Conservation (phyloP, 805 yeast genomes). For the Dipodascus geniculatus region DNA sequence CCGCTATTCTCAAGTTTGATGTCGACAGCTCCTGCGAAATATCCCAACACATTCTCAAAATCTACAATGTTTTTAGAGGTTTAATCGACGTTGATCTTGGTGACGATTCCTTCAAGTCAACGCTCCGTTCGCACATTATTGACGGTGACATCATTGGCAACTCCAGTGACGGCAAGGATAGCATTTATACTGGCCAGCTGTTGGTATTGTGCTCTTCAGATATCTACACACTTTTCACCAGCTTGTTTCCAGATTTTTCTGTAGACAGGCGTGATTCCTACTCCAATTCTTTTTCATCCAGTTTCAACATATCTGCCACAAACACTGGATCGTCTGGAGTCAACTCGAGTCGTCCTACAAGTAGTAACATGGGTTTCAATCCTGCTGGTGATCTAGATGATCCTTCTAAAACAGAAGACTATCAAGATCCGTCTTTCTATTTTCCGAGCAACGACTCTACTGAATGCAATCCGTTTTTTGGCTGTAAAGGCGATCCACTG, state of each 20-base stretch:
- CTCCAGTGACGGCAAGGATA: conserved; percentile 1
- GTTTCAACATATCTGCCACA: conserved; percentile 5
- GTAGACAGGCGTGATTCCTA: conserved; percentile 18
- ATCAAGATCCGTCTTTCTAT: conserved; percentile 2
- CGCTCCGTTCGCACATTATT: conserved; percentile 5
- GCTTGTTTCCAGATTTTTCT: conserved; percentile 16
- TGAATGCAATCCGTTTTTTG: conserved; percentile 2
- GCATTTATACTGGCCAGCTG: neutral
- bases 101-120: conserved; percentile 4
- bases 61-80: conserved; percentile 4
- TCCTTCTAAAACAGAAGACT: neutral
- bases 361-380: neutral
- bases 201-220: conserved; percentile 23
- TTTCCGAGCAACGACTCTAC: conserved; percentile 6
- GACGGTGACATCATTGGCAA: conserved; percentile 4
- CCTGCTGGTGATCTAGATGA: neutral
- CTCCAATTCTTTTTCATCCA: conserved; percentile 19
- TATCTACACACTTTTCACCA: conserved; percentile 17
- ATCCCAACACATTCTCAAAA: neutral
- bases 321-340: conserved; percentile 3
- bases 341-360: conserved; percentile 1
- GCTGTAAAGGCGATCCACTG: conserved; percentile 8
- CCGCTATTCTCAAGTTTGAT: neutral
- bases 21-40: neutral
- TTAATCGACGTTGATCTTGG: conserved; percentile 4